Percentiles rank a stretch among this genome's conserved stretches.
Conservation (phyloP, 345 rosid species). For the Rhodamnia rubescens region DNA sequence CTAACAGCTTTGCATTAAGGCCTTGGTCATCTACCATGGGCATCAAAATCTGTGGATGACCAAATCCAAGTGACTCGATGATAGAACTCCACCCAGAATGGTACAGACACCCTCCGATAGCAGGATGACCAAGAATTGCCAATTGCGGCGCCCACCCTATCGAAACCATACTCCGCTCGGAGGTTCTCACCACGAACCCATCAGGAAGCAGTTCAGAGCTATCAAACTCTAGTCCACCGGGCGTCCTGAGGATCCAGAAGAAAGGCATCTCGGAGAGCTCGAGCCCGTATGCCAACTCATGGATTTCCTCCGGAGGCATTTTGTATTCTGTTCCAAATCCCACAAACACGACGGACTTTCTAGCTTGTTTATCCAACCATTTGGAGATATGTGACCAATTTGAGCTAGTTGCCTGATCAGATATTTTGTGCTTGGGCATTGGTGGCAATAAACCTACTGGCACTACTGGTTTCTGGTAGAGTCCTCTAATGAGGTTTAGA, state of each 20-base stretch:
- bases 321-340: slow-evolving; percentile 30
- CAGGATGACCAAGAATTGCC: slow-evolving; percentile 7
- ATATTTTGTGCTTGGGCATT: neutral
- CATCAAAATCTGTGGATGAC: slow-evolving; percentile 7
- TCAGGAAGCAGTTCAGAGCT: slow-evolving; percentile 4
- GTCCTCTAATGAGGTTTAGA: neutral
- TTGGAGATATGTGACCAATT: neutral
- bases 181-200: slow-evolving; percentile 4
- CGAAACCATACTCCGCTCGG: neutral
- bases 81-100: slow-evolving; percentile 10
- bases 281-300: slow-evolving; percentile 17
- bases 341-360: slow-evolving; percentile 18
- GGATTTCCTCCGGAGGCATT: slow-evolving; percentile 10
- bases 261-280: slow-evolving; percentile 16
- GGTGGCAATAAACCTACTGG: slow-evolving; percentile 7
- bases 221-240: neutral
- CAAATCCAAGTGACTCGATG: slow-evolving; percentile 9
- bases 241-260: slow-evolving; percentile 15
- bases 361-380: slow-evolving; percentile 15
- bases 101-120: slow-evolving; percentile 13
- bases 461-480: slow-evolving; percentile 8
- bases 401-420: neutral
- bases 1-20: slow-evolving; percentile 6
- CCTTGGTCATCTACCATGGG: slow-evolving; percentile 15
- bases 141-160: slow-evolving; percentile 8